These are phyloP conservation scores for Xylaria palmicola DNA, from an alignment of 495 filamentous ascomycete species.

Conservation along the genomic window DNA sequence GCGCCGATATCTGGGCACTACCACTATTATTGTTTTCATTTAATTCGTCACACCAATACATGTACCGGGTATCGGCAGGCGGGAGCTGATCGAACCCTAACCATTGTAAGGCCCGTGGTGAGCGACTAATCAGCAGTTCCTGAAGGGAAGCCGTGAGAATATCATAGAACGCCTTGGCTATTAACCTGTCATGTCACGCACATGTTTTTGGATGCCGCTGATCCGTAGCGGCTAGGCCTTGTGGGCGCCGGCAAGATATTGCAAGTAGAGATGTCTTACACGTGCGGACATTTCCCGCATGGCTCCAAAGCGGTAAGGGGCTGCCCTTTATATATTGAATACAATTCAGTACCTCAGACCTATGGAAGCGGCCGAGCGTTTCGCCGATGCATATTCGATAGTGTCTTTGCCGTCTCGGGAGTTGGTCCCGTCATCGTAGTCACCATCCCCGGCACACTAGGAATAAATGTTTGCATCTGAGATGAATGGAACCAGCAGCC, in stretches of 20 bases:
- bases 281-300: conserved; percentile 2
- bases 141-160: not conserved
- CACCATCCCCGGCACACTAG: not conserved
- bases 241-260: not conserved
- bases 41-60: no score
- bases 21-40: no score
- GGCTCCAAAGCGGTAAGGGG: not conserved
- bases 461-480: no score
- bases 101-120: not conserved
- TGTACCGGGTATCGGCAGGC: no score
- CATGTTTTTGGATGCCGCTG: not conserved
- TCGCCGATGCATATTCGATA: not conserved
- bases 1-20: no score
- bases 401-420: not conserved
- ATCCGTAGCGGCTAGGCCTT: not conserved
- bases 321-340: not conserved
- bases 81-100: no score
- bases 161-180: not conserved
- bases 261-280: not conserved
- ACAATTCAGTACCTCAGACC: not conserved
- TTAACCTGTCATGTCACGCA: not conserved
- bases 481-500: no score
- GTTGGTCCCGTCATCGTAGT: not conserved
- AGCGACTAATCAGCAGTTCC: not conserved
- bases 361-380: conserved; percentile 6